phyloP scores from a whole-genome alignment of 2,329 filamentous ascomycete species.

The Metarhizium sp. region DNA sequence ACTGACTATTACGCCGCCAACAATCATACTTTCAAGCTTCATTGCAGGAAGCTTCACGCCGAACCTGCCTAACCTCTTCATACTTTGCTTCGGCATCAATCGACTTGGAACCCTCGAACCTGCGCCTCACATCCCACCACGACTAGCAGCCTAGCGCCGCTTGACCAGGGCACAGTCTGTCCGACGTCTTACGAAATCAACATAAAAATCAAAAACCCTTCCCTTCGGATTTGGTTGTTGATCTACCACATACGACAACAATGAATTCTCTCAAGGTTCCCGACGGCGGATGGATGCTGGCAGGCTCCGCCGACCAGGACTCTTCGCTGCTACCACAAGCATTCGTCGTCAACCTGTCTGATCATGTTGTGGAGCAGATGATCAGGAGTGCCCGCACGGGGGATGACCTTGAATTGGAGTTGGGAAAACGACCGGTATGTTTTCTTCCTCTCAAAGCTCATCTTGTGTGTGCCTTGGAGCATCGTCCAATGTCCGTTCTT shows the following conservation, averaged over 20 bases:
- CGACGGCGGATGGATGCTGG: conserved; percentile 47
- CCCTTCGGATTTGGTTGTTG: conserved; percentile 8
- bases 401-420: conserved; percentile 44
- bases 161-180: background rate
- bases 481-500: background rate
- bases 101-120: background rate
- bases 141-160: background rate
- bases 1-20: background rate
- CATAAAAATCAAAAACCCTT: conserved; percentile 5
- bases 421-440: conserved; percentile 53
- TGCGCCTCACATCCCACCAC: background rate
- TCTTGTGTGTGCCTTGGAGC: background rate
- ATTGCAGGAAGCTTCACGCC: background rate
- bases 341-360: conserved; percentile 48
- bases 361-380: conserved; percentile 52
- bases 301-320: conserved; percentile 35
- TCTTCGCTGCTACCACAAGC: conserved; percentile 42
- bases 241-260: conserved; percentile 9
- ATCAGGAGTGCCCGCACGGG: conserved; percentile 50
- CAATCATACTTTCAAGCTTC: background rate
- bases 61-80: background rate
- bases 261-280: conserved; percentile 49
- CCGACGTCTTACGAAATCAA: background rate
- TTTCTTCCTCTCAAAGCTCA: background rate
- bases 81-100: background rate